Base-by-base conservation (phyloP, 441 rosid genomes). In the Capsella rubella region DNA sequence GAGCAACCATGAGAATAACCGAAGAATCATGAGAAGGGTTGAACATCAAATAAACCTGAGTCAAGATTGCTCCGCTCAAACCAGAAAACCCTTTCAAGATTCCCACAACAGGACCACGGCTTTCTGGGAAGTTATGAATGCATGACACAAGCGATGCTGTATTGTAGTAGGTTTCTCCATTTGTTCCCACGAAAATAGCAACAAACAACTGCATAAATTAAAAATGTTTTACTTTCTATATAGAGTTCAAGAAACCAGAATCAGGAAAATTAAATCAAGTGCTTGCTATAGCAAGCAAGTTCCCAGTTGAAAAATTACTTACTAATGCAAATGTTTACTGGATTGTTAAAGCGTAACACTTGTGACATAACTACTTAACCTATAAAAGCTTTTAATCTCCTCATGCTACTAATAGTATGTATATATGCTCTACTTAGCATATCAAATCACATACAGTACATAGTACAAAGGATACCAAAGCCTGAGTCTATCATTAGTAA, bases 141-240 rank as follows among this genome's bases (percentile, higher is more conserved):
- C 87, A 83, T 18, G 92, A 88, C 42, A 88, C 89, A 1, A 86
- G 84, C 21, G 87, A 64, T 4, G 78, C 82, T 46, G 90, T 86
- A 64, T 88, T 86, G 87, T 80, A 88, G 80, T 86, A 87, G 8
- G 92, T 87, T 80, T 87, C 92, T 0, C 92, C 92, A 69, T 88
- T 88, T 52, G 86, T 88, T 80, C 90, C 90, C 53, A 86, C 77
- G 66, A 86, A 86, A 8, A 88, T 80, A 55, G 82, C 83, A 21
- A 78, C 37, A 46, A 85, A 86, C 31, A 88, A 72, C 92, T 88
- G 84, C 85, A 82, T 31, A 25, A 6, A 31, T 0, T 1, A 34
- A 34, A 40, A 6, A 31, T 28, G 1, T 32, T 6, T 61, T 52
- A 75, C 34, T 39, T 39, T 58, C 60, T 40, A 31, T 12, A 16